A percentile compares a stretch with the other conserved stretches of the same genome.
These are phyloP conservation scores for Flueggea neowawraea DNA, from an alignment of 441 rosid species.

Conservation along the genomic window DNA sequence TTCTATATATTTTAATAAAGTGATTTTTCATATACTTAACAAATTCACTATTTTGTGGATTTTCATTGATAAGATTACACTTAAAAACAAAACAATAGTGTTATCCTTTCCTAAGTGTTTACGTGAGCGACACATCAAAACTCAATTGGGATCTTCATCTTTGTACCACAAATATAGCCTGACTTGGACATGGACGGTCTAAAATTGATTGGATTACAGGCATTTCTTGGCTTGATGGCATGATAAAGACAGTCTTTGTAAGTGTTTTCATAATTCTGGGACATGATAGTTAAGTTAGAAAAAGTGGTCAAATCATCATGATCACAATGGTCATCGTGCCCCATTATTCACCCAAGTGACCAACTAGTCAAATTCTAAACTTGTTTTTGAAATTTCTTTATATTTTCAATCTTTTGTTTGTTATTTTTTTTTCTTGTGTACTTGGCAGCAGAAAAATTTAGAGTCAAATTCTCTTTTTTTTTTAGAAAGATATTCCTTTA, in stretches of 20 bases:
- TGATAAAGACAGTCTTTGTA: conserved; percentile 14
- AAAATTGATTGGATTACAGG: conserved; percentile 20
- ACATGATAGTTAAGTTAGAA: conserved; percentile 19
- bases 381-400: neutral
- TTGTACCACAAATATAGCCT: conserved; percentile 1
- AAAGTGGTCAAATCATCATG: neutral
- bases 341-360: neutral
- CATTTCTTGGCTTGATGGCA: conserved; percentile 8
- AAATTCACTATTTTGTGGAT: no score
- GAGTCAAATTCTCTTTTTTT: no score
- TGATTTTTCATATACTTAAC: no score
- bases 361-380: conserved; percentile 11
- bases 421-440: no score
- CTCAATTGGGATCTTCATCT: conserved; percentile 10
- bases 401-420: neutral
- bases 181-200: conserved; percentile 13
- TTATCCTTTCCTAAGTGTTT: no score
- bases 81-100: no score
- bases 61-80: no score
- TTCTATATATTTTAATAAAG: no score
- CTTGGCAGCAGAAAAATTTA: no score
- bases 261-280: neutral
- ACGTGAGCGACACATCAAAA: conserved; percentile 6
- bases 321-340: neutral
- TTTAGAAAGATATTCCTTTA: conserved; percentile 13